phyloP scores from a whole-genome alignment of 1,284 basidiomycete species.

The Ustilago loliicola region DNA sequence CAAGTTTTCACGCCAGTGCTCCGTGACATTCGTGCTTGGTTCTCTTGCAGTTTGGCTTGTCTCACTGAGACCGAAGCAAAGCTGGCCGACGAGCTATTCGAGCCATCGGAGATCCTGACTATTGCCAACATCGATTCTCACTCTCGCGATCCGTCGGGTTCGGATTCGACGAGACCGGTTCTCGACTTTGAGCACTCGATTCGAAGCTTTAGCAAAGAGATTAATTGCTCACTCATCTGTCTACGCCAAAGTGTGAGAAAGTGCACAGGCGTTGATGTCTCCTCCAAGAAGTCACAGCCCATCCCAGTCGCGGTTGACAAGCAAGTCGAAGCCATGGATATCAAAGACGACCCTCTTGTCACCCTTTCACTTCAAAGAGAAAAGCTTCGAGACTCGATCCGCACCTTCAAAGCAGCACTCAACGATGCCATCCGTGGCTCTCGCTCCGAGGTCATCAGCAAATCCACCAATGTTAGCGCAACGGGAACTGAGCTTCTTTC shows the following conservation, averaged over 20 bases:
- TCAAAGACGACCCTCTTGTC: slow-evolving; percentile 18
- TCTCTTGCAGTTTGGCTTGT: slow-evolving; percentile 44
- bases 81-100: neutral
- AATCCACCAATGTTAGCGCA: neutral
- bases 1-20: slow-evolving; percentile 35
- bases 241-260: slow-evolving; percentile 25
- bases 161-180: slow-evolving; percentile 2
- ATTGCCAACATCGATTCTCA: neutral
- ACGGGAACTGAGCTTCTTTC: neutral
- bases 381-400: slow-evolving; percentile 26
- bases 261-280: slow-evolving; percentile 8
- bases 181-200: slow-evolving; percentile 28
- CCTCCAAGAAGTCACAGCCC: neutral
- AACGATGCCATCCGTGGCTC: slow-evolving; percentile 27
- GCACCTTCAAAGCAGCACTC: slow-evolving; percentile 33
- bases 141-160: neutral
- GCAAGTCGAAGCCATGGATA: neutral
- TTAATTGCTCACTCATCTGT: slow-evolving; percentile 29
- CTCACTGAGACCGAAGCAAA: neutral
- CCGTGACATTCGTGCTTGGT: slow-evolving; percentile 50
- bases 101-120: neutral
- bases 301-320: neutral
- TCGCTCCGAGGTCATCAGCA: slow-evolving; percentile 15
- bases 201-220: slow-evolving; percentile 25
- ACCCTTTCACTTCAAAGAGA: slow-evolving; percentile 18